Percentiles rank a stretch among this genome's conserved stretches.
Conservation (phyloP, 2,329 filamentous ascomycete species). For the Scedosporium minutisporum region DNA sequence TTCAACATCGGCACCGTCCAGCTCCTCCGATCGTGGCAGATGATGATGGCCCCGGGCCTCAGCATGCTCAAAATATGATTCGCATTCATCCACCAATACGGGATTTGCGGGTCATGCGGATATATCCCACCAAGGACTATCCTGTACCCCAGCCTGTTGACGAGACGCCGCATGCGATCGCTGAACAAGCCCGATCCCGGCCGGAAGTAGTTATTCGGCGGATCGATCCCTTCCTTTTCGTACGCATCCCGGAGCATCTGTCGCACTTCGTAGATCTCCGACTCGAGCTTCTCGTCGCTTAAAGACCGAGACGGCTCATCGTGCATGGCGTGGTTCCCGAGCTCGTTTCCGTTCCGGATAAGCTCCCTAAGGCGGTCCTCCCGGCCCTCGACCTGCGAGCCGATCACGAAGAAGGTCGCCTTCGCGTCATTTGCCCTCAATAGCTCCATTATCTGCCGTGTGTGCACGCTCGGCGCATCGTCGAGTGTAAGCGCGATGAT, state of each 20-base stretch:
- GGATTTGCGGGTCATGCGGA: slow-evolving; percentile 83
- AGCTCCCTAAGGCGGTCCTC: slow-evolving; percentile 47
- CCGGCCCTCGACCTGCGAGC: slow-evolving; percentile 55
- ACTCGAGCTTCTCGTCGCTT: slow-evolving; percentile 44
- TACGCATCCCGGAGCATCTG: slow-evolving; percentile 49
- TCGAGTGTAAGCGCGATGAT: slow-evolving; percentile 79
- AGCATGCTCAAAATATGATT: slow-evolving; percentile 73
- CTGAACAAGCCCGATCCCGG: slow-evolving; percentile 82
- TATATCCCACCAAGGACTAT: slow-evolving; percentile 79
- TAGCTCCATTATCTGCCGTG: slow-evolving; percentile 57
- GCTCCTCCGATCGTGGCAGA: slow-evolving; percentile 75
- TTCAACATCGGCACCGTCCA: slow-evolving; percentile 77
- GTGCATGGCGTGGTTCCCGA: slow-evolving; percentile 83
- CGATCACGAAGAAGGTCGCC: slow-evolving; percentile 87
- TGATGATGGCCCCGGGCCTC: slow-evolving; percentile 65
- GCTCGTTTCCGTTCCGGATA: slow-evolving; percentile 55
- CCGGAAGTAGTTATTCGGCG: slow-evolving; percentile 60
- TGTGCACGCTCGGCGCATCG: slow-evolving; percentile 70
- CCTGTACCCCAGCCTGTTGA: slow-evolving; percentile 54
- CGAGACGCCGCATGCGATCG: slow-evolving; percentile 52
- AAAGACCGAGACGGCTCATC: slow-evolving; percentile 67
- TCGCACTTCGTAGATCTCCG: slow-evolving; percentile 58
- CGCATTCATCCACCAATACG: slow-evolving; percentile 59
- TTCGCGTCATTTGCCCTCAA: slow-evolving; percentile 56
- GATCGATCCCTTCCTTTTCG: slow-evolving; percentile 26